These are phyloP conservation scores for Xylaria acuta DNA, from an alignment of 495 filamentous ascomycete genomes.

Conservation along the genomic window DNA sequence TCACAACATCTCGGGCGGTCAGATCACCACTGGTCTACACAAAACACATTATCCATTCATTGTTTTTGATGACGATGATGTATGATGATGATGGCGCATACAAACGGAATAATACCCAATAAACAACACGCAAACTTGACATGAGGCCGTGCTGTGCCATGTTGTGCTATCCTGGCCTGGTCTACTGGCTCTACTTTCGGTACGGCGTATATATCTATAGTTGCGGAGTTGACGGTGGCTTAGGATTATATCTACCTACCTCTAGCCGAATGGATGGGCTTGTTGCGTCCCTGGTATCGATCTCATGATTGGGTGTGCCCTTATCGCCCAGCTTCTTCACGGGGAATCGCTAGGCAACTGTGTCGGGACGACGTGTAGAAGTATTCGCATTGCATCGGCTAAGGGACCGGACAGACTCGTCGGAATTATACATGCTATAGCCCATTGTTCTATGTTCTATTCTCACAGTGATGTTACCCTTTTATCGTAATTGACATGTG, in stretches of 20 bases:
- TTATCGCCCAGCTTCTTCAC: background rate
- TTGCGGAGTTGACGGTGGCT: background rate
- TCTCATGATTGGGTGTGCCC: background rate
- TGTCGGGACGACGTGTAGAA: background rate
- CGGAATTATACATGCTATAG: slow-evolving; percentile 9
- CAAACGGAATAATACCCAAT: slow-evolving; percentile 25
- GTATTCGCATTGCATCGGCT: background rate
- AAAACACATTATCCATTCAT: slow-evolving; percentile 14
- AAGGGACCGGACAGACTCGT: background rate
- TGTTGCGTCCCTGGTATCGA: background rate
- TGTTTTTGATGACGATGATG: slow-evolving; percentile 14
- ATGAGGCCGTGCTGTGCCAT: slow-evolving; percentile 10
- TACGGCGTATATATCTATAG: background rate
- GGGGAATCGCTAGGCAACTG: background rate
- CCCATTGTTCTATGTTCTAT: background rate
- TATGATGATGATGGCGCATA: slow-evolving; percentile 27
- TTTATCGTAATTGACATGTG: background rate
- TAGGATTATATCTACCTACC: background rate
- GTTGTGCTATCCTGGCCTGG: background rate
- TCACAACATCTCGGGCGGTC: slow-evolving; percentile 22
- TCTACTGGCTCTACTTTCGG: background rate
- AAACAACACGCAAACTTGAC: slow-evolving; percentile 20
- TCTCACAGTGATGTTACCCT: background rate
- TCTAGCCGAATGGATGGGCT: background rate
- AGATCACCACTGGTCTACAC: slow-evolving; percentile 14